Evolutionary conservation across 768 basidiomycete species (phyloP), one percentile per base, ranked within the genome.

Genomic region (Arthromyces matolae): DNA sequence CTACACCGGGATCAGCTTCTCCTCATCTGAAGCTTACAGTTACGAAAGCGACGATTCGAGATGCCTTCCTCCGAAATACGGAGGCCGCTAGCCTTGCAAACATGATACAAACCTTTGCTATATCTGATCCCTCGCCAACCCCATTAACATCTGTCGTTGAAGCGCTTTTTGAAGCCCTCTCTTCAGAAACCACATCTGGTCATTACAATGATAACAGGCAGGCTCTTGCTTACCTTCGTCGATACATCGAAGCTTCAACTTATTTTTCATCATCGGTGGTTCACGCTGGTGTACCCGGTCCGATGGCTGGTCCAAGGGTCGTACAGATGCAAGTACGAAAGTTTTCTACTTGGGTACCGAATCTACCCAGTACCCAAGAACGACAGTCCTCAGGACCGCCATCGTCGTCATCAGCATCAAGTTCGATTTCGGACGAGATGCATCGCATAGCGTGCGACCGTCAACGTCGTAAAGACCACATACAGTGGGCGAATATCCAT

Each of bases 401-500:
- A 10, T 36, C 60, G 7, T 44, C 62, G 8, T 19, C 61, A 3
- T 53, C 63, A 5, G 10, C 43, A 19, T 56, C 69, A 5, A 46
- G 56, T 5, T 60, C 61, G 0, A 61, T 61, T 20, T 49, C 61
- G 2, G 80, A 80, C 54, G 80, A 83, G 58, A 78, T 84, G 76
- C 79, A 82, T 47, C 72, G 81, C 14, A 81, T 83, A 45, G 80
- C 79, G 18, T 63, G 57, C 19, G 82, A 84, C 45, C 69, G 82
- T 35, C 80, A 81, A 53, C 69, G 80, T 3, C 71, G 80, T 46
- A 83, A 81, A 45, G 81, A 83, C 45, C 74, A 84, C 50, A 78
- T 84, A 0, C 78, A 81, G 43, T 84, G 82, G 82, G 82, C 82
- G 0, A 75, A 79, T 28, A 78, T 84, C 10, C 82, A 84, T 53